Evolutionary conservation across 495 filamentous ascomycete species (phyloP).

Genomic region (Aspergillus avenaceus): DNA sequence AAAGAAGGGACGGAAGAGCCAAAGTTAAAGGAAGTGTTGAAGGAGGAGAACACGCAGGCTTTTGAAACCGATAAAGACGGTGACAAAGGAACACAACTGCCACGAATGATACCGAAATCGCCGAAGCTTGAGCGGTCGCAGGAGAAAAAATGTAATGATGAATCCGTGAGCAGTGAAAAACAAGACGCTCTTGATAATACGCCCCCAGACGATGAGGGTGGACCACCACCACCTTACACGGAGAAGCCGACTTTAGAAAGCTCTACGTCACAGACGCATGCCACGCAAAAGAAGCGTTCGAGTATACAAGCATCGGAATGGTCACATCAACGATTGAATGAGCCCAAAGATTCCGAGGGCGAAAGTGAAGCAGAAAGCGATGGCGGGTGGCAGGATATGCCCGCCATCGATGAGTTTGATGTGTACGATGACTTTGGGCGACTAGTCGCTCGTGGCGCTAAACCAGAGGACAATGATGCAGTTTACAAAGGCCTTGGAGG

Average conservation of each 20-base stretch:
- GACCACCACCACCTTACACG: conserved; percentile 17
- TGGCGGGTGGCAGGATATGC: conserved; percentile 87
- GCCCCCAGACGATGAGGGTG: conserved; percentile 2
- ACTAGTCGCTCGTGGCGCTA: conserved; percentile 73
- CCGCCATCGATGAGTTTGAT: conserved; percentile 84
- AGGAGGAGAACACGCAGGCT: not conserved
- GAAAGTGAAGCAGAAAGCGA: conserved; percentile 41
- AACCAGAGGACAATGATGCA: conserved; percentile 65
- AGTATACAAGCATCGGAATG: conserved; percentile 63
- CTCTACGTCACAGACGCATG: conserved; percentile 7
- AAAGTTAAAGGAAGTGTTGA: not conserved
- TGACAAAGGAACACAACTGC: not conserved
- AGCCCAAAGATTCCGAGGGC: conserved; percentile 44
- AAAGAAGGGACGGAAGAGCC: not conserved
- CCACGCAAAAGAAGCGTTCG: conserved; percentile 18
- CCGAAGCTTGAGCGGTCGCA: not conserved
- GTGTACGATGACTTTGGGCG: conserved; percentile 92
- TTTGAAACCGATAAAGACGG: not conserved
- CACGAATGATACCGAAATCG: not conserved
- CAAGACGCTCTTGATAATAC: not conserved
- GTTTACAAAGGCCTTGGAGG: conserved; percentile 75
- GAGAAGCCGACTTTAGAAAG: conserved; percentile 12
- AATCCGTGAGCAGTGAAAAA: conserved; percentile 2
- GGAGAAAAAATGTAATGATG: not conserved
- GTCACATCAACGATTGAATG: conserved; percentile 81